Percentiles rank a stretch among this genome's conserved stretches.
Evolutionary conservation across 148 eudicot genomes (phyloP).

Genomic region (Cornus controversa): DNA sequence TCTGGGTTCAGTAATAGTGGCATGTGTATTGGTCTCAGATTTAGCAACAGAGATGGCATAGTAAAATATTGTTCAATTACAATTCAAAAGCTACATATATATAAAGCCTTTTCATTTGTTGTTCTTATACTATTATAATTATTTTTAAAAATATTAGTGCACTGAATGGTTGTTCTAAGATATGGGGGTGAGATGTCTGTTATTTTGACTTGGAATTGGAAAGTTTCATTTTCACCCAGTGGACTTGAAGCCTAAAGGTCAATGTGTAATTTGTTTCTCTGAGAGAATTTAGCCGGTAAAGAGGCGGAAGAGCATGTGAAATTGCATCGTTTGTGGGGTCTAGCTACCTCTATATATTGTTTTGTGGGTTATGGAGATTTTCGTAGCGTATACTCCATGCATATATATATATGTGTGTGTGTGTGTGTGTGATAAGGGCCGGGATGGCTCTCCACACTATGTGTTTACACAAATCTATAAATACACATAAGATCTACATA

Average conservation of each 20-base stretch:
- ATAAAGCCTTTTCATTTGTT: no score
- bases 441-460: conserved; percentile 11
- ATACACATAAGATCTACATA: background rate
- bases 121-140: no score
- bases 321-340: conserved; percentile 5
- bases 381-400: conserved; percentile 18
- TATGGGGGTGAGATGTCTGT: background rate
- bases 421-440: background rate
- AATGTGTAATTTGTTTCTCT: background rate
- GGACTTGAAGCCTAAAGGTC: background rate
- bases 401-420: no score
- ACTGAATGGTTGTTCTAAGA: background rate
- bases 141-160: no score
- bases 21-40: no score
- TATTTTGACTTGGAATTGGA: background rate
- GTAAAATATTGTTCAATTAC: no score
- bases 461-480: background rate
- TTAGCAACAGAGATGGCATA: background rate
- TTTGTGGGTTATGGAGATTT: conserved; percentile 1
- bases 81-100: background rate
- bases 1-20: no score
- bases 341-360: background rate
- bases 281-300: background rate
- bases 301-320: conserved; percentile 12
- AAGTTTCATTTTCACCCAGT: background rate